Percentiles rank a stretch among this genome's conserved stretches.
Conservation (phyloP, 164 flowering plant genomes). For the Vitis labrusca region DNA sequence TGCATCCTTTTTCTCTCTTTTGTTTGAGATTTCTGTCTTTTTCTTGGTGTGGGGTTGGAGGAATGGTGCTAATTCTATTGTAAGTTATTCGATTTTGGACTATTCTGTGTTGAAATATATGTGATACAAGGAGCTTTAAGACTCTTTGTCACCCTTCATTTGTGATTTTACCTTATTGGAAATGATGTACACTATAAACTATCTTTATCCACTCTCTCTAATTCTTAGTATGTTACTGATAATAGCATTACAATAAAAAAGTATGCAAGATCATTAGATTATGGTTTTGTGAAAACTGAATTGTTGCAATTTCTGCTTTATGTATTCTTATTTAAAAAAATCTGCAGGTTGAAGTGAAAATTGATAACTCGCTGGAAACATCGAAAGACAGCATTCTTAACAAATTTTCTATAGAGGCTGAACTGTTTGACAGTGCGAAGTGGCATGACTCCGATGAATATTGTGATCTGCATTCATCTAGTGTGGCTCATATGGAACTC, state of each 20-base stretch:
- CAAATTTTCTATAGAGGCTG: slow-evolving; percentile 69
- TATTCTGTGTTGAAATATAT: neutral
- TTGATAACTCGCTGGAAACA: slow-evolving; percentile 45
- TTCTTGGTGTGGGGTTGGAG: neutral
- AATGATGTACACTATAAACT: neutral
- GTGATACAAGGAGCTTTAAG: neutral
- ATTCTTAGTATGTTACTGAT: neutral
- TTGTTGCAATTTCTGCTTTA: neutral
- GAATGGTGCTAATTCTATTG: neutral
- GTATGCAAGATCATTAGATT: neutral
- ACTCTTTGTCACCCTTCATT: neutral
- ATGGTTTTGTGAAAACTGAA: neutral
- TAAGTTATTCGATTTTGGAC: neutral
- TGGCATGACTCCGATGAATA: slow-evolving; percentile 41
- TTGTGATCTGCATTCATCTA: slow-evolving; percentile 46
- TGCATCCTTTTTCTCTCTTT: neutral
- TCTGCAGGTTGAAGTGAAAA: slow-evolving; percentile 82
- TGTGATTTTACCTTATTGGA: neutral
- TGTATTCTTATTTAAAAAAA: neutral
- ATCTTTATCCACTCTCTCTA: neutral
- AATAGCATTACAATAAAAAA: too few species aligned
- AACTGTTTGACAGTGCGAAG: slow-evolving; percentile 59
- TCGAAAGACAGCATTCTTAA: slow-evolving; percentile 36
- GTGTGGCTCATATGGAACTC: slow-evolving; percentile 47
- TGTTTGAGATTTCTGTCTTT: too few species aligned